Base-by-base conservation (phyloP, 2,329 filamentous ascomycete species). In the Trichoderma breve region DNA sequence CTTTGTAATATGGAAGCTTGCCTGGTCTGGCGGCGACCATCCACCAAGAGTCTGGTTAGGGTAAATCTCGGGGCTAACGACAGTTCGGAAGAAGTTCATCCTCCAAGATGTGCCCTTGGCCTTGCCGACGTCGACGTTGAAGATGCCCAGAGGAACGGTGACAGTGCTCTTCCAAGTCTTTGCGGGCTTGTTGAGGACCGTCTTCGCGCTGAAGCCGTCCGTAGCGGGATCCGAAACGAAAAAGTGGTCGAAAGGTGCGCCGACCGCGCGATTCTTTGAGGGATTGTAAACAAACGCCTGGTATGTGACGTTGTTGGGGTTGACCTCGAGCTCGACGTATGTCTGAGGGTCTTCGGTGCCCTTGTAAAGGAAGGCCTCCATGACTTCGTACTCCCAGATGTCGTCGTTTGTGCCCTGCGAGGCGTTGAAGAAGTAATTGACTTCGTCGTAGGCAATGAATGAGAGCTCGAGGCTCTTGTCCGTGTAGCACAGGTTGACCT, bases 51-150 rank as follows among this genome's bases (percentile, higher is more conserved):
- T 74, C 76, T 86, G 84, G 43, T 82, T 78, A 0, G 85, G 85
- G 74, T 80, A 86, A 9, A 79, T 85, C 1, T 79, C 76, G 0
- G 81, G 81, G 30, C 80, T 79, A 4, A 83, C 83, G 34, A 85
- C 76, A 3, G 84, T 86, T 58, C 85, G 81, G 77, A 87, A 85
- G 74, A 87, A 87, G 76, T 87, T 86, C 84, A 86, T 86, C 71
- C 85, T 80, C 85, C 85, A 87, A 73, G 79, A 68, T 0, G 84
- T 86, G 26, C 83, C 83, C 73, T 79, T 77, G 2, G 83, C 84
- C 73, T 77, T 72, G 53, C 83, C 83, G 4, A 77, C 72, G 70
- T 86, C 83, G 30, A 86, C 83, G 70, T 86, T 86, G 79, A 86
- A 87, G 9, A 86, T 77, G 3, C 80, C 84, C n/a, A 86, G 77